Evolutionary conservation across 1,139 yeast species (phyloP).

Genomic region (Pichia sp.): DNA sequence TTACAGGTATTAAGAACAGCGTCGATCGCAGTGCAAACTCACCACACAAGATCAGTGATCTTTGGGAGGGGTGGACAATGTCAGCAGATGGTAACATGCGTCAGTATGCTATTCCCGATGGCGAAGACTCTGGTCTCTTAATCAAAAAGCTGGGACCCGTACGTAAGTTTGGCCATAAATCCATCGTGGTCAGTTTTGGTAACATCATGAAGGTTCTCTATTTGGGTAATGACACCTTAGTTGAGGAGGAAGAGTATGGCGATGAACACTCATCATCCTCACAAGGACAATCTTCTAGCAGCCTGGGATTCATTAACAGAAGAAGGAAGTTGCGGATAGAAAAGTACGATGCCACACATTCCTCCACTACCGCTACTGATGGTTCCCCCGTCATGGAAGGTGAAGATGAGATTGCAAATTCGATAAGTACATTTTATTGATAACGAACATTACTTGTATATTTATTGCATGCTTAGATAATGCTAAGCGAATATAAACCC

Average conservation of each 20-base stretch:
- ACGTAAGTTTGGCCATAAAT: conserved; percentile 67
- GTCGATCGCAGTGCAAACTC: background rate
- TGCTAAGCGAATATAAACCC: too few species aligned
- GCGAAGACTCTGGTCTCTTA: conserved; percentile 34
- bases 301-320: conserved; percentile 44
- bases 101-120: conserved; percentile 54
- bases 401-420: background rate
- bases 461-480: too few species aligned
- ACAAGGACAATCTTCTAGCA: conserved; percentile 12
- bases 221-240: conserved; percentile 54
- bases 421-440: background rate
- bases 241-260: conserved; percentile 27
- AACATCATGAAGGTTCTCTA: conserved; percentile 64
- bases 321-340: conserved; percentile 36
- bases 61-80: conserved; percentile 83
- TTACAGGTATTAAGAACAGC: background rate
- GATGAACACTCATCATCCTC: background rate
- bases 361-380: conserved; percentile 28
- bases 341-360: conserved; percentile 28
- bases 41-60: conserved; percentile 24
- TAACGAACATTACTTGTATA: too few species aligned
- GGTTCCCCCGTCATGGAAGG: conserved; percentile 10
- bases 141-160: conserved; percentile 47
- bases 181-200: conserved; percentile 69
- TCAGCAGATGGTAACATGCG: conserved; percentile 55